These are phyloP conservation scores for Zea luxurians DNA, from an alignment of 176 grass and related monocot genomes.

Conservation along the genomic window DNA sequence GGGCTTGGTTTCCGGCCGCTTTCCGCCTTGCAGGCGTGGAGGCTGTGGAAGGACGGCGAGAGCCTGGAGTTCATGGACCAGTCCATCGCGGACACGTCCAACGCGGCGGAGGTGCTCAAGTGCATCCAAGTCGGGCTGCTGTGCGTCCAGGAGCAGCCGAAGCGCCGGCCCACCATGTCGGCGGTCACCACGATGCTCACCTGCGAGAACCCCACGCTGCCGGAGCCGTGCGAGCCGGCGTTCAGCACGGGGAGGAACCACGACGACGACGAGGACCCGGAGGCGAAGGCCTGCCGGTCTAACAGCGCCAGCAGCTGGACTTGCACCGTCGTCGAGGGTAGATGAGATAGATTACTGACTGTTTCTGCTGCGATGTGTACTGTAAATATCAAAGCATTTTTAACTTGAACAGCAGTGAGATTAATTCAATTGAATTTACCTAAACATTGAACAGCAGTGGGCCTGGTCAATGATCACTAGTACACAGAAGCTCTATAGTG, in stretches of 20 bases:
- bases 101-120: conserved; percentile 42
- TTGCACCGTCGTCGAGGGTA: conserved; percentile 45
- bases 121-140: conserved; percentile 66
- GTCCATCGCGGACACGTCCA: conserved; percentile 34
- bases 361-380: not conserved
- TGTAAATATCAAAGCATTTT: not conserved
- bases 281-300: conserved; percentile 31
- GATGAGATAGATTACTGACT: conserved; percentile 33
- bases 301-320: conserved; percentile 45
- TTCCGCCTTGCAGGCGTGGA: conserved; percentile 50
- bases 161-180: conserved; percentile 56
- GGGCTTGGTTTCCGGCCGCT: not conserved
- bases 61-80: conserved; percentile 44
- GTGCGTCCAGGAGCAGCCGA: conserved; percentile 62
- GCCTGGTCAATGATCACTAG: too few relatives aligned
- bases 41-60: conserved; percentile 51
- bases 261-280: not conserved
- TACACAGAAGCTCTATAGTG: too few relatives aligned
- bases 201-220: conserved; percentile 36
- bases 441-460: too few relatives aligned
- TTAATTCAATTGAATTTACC: not conserved
- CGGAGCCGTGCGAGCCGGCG: conserved; percentile 56
- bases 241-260: conserved; percentile 37
- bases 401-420: not conserved
- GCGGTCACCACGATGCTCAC: conserved; percentile 50